Evolutionary conservation across 345 rosid species (phyloP), one percentile per base, ranked within the genome.

Genomic region (Eucalyptus marginata): DNA sequence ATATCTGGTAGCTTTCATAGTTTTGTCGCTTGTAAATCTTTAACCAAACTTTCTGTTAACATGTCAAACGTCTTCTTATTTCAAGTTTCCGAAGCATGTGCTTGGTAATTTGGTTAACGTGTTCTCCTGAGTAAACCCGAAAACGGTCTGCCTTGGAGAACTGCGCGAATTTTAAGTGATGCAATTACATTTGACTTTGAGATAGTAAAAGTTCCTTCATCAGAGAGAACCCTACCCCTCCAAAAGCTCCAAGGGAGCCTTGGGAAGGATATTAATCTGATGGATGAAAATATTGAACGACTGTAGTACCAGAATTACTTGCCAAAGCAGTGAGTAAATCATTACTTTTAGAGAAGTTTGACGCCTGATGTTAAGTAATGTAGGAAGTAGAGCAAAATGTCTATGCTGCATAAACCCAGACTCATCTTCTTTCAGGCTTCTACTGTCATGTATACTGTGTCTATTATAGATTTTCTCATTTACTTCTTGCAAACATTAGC

Each of bases 361-460:
- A 4, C 0, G 14, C 27, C 25, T 0, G 5, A 10, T 36, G 36
- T 36, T 36, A 16, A 68, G 43, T 18, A 0, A 9, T 36, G 46
- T 71, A 18, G 81, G 1, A 71, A 71, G 80, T 31, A 68, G 2
- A 36, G 46, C 25, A 71, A 36, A 33, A 18, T 71, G 46, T 4
- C 25, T 33, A 68, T 68, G 40, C 79, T 31, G 43, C 43, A 4
- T 68, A 68, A 68, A 11, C 7, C 44, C 24, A 2, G 1, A 71
- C 25, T 40, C 25, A 0, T 10, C 2, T 71, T 36, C 13, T 17
- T 31, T 33, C 0, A 10, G 46, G 46, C 14, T 71, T 71, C 81
- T 71, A 0, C 25, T 18, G 0, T 71, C 44, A 18, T 71, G 0
- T 71, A 0, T 33, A 20, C 2, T 0, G 0, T 33, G 1, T 18